A percentile compares a stretch with the other conserved stretches of the same genome.
phyloP scores from a whole-genome alignment of 2,329 filamentous ascomycete species.

The Myotisia sp. region DNA sequence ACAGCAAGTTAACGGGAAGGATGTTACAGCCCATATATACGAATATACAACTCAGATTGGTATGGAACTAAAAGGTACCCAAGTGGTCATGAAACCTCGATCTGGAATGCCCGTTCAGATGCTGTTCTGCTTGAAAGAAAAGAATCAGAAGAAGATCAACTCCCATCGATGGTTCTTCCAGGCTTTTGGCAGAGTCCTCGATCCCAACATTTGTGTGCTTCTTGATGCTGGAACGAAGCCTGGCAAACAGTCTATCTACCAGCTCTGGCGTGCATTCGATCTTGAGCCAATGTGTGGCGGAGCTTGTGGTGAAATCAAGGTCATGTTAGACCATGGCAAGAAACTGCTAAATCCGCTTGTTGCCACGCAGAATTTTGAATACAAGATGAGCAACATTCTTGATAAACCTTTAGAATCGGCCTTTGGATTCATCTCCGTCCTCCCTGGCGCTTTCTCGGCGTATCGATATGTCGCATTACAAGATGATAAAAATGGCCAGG shows the following conservation, averaged over 20 bases:
- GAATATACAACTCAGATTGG: conserved; percentile 51
- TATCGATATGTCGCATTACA: conserved; percentile 90
- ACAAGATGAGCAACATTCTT: conserved; percentile 99
- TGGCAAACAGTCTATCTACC: conserved; percentile 87
- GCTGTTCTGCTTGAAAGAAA: conserved; percentile 96
- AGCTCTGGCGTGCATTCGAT: conserved; percentile 97
- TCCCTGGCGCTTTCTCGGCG: conserved; percentile 95
- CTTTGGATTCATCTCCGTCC: conserved; percentile 92
- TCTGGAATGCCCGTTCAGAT: conserved; percentile 82
- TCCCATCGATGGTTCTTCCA: conserved; percentile 99
- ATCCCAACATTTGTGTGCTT: conserved; percentile 93
- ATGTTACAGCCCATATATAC: conserved; percentile 95
- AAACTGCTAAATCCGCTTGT: conserved; percentile 87
- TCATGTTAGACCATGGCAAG: conserved; percentile 77
- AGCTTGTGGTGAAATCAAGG: conserved; percentile 97
- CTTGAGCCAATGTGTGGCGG: conserved; percentile 94
- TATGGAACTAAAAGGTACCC: conserved; percentile 74
- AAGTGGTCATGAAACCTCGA: conserved; percentile 71
- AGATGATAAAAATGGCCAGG: conserved; percentile 89
- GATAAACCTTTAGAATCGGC: conserved; percentile 95
- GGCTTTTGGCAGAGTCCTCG: conserved; percentile 78
- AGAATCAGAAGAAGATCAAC: conserved; percentile 99
- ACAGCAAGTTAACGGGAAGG: conserved; percentile 91
- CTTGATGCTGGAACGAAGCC: conserved; percentile 93
- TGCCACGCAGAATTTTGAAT: conserved; percentile 96